Base-by-base conservation (phyloP, 202 grass and related monocot species). In the Hordeum pubiflorum region DNA sequence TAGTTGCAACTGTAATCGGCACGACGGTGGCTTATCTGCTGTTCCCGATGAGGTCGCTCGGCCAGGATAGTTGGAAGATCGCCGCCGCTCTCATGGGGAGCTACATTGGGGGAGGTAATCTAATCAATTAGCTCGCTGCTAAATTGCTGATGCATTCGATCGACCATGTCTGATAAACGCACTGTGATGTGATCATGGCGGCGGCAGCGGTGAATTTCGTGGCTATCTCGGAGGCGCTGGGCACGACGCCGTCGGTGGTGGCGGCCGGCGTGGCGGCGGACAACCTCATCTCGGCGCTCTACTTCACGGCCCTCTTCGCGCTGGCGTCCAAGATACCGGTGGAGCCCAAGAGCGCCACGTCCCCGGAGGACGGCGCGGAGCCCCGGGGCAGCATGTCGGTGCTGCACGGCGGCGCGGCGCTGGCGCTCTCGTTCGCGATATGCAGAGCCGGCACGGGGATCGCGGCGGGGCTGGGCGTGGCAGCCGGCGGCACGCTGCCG, bases 51-150 rank as follows among this genome's bases (percentile, higher is more conserved):
- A 79, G 81, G 81, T 94, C 94, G 5, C 91, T 97, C 1, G 94
- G 94, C 62, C 86, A 89, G 23, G 94, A 97, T 43, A 80, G 87
- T 79, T 97, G 94, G 94, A 97, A 97, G 86, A 80, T 97, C 56
- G 94, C 94, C 6, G 94, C 94, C 18, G 87, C 94, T 7, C 91
- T 97, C 52, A 97, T 94, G 94, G 91, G 94, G 69, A 97, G 94
- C 86, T 94, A 97, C 78, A 97, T 94, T 58, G 94, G 94, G 36
- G 94, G 91, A 91, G 82, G 91, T 97, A 88, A 77, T 10, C 55
- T 34, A 6, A 3, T 13, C 12, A 5, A 5, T 13, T 62, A 40
- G 9, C 26, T 26, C 1, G 40, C 4, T 48, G 9, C 44, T 48
- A 17, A 48, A 48, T 6, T 48, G 5, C 13, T 48, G 7, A 11